A percentile compares a stretch with the other conserved stretches of the same genome.
Evolutionary conservation across 2,329 filamentous ascomycete species (phyloP).

Genomic region (Nemania sp.): DNA sequence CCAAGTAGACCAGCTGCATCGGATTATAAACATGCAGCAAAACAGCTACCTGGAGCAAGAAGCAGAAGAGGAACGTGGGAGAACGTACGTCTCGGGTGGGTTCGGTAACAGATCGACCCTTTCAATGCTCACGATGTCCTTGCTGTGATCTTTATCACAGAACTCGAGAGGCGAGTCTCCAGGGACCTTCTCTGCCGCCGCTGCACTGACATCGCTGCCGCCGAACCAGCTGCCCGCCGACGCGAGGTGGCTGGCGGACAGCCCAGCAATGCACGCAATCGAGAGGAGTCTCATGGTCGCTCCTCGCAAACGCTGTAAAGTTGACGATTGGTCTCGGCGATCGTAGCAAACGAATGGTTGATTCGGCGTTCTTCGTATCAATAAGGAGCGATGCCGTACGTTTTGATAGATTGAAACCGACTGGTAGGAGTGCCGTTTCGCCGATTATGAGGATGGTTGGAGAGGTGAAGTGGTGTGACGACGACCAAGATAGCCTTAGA

Average conservation of each 20-base stretch:
- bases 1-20: not conserved
- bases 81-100: slow-evolving; percentile 81
- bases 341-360: not conserved
- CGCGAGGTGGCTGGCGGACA: slow-evolving; percentile 43
- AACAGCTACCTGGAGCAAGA: not conserved
- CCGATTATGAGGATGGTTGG: not conserved
- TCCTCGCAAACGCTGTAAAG: not conserved
- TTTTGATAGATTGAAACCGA: not conserved
- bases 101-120: slow-evolving; percentile 83
- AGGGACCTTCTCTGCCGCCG: slow-evolving; percentile 66
- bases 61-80: slow-evolving; percentile 4
- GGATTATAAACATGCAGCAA: too few relatives aligned
- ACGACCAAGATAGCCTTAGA: not conserved
- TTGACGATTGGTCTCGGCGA: not conserved
- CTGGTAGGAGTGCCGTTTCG: not conserved
- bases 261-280: slow-evolving; percentile 48
- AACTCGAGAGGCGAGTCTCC: slow-evolving; percentile 84
- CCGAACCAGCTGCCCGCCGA: slow-evolving; percentile 54
- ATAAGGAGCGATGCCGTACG: not conserved
- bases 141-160: slow-evolving; percentile 67
- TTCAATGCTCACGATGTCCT: slow-evolving; percentile 75
- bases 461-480: not conserved
- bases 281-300: slow-evolving; percentile 46
- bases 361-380: not conserved
- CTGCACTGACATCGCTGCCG: slow-evolving; percentile 52